Evolutionary conservation across 495 filamentous ascomycete species (phyloP), one percentile per base, ranked within the genome.

Genomic region (Tetracladium setigerum): DNA sequence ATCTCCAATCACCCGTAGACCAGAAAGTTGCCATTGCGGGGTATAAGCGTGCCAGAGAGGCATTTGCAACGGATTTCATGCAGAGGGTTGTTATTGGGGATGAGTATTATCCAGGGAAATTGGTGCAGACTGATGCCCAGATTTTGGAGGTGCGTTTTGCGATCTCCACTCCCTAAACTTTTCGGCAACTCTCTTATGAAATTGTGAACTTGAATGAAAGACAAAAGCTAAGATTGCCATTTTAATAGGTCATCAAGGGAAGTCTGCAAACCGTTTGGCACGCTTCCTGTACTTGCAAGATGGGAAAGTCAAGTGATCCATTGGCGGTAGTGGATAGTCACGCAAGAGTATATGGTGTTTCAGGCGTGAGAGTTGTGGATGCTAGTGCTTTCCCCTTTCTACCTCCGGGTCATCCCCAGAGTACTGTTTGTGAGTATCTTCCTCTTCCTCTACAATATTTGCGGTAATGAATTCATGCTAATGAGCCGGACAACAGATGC

Each of bases 361-460:
- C 59, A 4, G 60, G 64, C 0, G 48, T 83, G 49, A 65, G 79
- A 14, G 72, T 83, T 12, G 77, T 83, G 3, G 81, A 85, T 62
- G 75, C 74, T 2, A 71, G 68, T 33, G 58, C 71, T 16, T 78
- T 83, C 48, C 72, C 80, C 0, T 58, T 83, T 14, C 52, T 79
- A 19, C 67, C 68, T 1, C 77, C 79, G 0, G 78, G 76, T 0
- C 76, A 81, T 59, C 79, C 77, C 10, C 27, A 30, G 22, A 19
- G 70, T 1, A 69, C 66, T 7, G 63, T 76, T 44, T 82, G 35
- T 27, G 7, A 27, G 22, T 27, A 3, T 27, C 22, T 27, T 7
- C 22, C 7, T 27, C 22, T 27, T 7, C 22, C 22, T 27, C 3
- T 27, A 7, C 3, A 27, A 27, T 7, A 7, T 27, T 7, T 27